Conservation (phyloP, 805 yeast species). For the Barnettozyma pratensis region DNA sequence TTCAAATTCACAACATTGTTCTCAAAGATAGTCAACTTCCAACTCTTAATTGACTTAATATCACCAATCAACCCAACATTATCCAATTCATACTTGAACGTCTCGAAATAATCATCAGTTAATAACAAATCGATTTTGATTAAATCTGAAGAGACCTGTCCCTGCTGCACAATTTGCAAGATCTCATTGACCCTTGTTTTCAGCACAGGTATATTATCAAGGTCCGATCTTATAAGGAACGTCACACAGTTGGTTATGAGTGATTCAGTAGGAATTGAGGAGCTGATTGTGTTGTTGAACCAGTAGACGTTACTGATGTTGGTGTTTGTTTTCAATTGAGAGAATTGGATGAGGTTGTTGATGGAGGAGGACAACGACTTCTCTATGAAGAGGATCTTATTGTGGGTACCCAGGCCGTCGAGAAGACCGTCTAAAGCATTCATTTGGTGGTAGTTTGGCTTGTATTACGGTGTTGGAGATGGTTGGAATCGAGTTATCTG, state of each 20-base stretch:
- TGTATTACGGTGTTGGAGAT: not conserved
- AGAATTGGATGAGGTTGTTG: conserved; percentile 52
- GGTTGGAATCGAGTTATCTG: not conserved
- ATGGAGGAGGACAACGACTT: conserved; percentile 41
- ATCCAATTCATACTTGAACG: conserved; percentile 31
- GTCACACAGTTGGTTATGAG: conserved; percentile 15
- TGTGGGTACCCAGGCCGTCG: conserved; percentile 24
- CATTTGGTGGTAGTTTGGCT: not conserved
- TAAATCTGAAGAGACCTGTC: conserved; percentile 1
- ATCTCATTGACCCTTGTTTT: conserved; percentile 17
- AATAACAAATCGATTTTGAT: conserved; percentile 22
- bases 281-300: conserved; percentile 28
- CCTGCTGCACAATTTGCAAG: conserved; percentile 6
- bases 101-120: conserved; percentile 32
- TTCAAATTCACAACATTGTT: conserved; percentile 8
- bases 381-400: conserved; percentile 34
- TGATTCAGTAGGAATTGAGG: conserved; percentile 5
- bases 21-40: conserved; percentile 14
- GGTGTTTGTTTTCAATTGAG: conserved; percentile 43
- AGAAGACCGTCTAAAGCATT: conserved; percentile 8
- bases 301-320: conserved; percentile 46
- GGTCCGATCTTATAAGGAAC: conserved; percentile 21
- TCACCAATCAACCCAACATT: conserved; percentile 17
- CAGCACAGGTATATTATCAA: conserved; percentile 14
- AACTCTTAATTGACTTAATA: conserved; percentile 9